Percentiles rank a stretch among this genome's conserved stretches.
Conservation (phyloP, 768 basidiomycete species). For the Leccinum subtestaceum region DNA sequence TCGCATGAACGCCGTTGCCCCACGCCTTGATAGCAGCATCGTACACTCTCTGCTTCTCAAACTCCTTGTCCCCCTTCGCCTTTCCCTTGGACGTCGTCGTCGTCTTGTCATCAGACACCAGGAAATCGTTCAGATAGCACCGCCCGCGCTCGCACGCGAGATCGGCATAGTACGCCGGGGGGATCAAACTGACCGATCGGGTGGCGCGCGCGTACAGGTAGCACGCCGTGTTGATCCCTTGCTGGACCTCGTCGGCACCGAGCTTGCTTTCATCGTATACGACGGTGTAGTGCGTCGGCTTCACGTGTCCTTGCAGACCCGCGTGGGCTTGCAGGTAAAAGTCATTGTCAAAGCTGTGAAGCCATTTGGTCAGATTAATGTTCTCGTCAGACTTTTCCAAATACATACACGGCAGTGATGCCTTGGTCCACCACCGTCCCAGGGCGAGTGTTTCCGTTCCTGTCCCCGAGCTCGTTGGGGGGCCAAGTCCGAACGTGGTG, state of each 20-base stretch:
- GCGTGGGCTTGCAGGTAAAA: constrained; percentile 74
- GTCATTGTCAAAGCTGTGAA: constrained; percentile 56
- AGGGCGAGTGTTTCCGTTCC: constrained; percentile 72
- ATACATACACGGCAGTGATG: constrained; percentile 60
- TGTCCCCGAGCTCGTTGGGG: constrained; percentile 39
- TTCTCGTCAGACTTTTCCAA: background rate
- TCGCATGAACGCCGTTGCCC: constrained; percentile 55
- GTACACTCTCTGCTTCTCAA: constrained; percentile 22
- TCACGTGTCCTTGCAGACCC: constrained; percentile 68
- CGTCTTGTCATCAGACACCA: constrained; percentile 54
- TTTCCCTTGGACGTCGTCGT: constrained; percentile 34
- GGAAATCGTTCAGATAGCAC: constrained; percentile 70
- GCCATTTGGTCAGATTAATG: background rate
- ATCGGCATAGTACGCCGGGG: constrained; percentile 80
- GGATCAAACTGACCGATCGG: constrained; percentile 77
- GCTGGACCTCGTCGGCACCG: constrained; percentile 69
- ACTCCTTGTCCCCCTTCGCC: constrained; percentile 32
- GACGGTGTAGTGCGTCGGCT: constrained; percentile 75
- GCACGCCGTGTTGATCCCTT: constrained; percentile 63
- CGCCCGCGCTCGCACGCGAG: constrained; percentile 79
- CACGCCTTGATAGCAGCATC: constrained; percentile 34
- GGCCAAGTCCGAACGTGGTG: constrained; percentile 59
- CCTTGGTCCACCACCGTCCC: constrained; percentile 83
- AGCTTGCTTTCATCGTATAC: constrained; percentile 75
- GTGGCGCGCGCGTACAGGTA: constrained; percentile 84